Evolutionary conservation across 306 rosid species (phyloP).

Genomic region (Ammopiptanthus mongolicus): DNA sequence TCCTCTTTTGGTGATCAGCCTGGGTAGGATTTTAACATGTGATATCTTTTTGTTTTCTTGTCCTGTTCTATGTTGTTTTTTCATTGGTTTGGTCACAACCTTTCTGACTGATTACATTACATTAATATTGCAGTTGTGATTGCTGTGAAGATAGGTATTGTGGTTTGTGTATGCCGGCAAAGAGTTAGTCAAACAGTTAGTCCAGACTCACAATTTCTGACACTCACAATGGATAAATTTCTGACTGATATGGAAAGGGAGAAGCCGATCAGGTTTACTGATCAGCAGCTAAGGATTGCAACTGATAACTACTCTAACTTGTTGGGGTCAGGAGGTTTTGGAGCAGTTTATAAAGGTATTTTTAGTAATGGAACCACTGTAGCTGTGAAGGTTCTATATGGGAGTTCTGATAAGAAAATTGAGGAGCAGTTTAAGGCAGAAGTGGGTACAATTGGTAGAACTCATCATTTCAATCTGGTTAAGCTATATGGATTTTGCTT

Average conservation of each 20-base stretch:
- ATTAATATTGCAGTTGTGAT: slow-evolving; percentile 19
- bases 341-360: slow-evolving; percentile 34
- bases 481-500: slow-evolving; percentile 41
- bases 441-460: slow-evolving; percentile 29
- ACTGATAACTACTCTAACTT: slow-evolving; percentile 32
- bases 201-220: slow-evolving; percentile 8
- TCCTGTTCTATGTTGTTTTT: not conserved
- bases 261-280: slow-evolving; percentile 36
- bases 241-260: slow-evolving; percentile 39
- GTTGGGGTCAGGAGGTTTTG: slow-evolving; percentile 50
- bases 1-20: not conserved
- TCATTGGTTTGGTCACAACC: not conserved
- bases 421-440: slow-evolving; percentile 42
- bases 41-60: not conserved
- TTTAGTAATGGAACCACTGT: slow-evolving; percentile 31
- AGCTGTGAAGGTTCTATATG: slow-evolving; percentile 45
- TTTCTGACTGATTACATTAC: not conserved
- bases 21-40: not conserved
- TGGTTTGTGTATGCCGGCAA: not conserved
- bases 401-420: slow-evolving; percentile 21
- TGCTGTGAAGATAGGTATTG: slow-evolving; percentile 8
- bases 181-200: not conserved
- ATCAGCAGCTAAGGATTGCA: slow-evolving; percentile 23
- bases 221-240: slow-evolving; percentile 24
- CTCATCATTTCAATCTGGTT: slow-evolving; percentile 48